Evolutionary conservation across 1,139 yeast species (phyloP).

Genomic region (Geotrichum macrosporum): DNA sequence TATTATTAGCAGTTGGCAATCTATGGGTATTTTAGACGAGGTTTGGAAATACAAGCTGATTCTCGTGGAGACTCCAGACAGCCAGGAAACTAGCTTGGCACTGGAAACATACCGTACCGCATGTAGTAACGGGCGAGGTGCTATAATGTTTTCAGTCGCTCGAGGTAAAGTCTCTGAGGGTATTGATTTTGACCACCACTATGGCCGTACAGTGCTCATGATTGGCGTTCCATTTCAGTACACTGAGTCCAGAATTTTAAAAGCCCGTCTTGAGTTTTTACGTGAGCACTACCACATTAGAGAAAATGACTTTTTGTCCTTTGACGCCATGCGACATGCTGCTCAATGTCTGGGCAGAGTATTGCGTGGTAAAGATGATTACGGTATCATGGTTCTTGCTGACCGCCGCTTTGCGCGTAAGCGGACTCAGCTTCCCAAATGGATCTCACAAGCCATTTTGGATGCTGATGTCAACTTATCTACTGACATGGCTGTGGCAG

Average conservation of each 20-base stretch:
- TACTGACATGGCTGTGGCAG: constrained; percentile 96
- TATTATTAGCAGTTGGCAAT: constrained; percentile 96
- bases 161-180: constrained; percentile 99
- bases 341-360: constrained; percentile 98
- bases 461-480: constrained; percentile 91
- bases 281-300: constrained; percentile 88
- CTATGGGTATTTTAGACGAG: constrained; percentile 95
- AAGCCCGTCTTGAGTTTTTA: constrained; percentile 88
- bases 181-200: constrained; percentile 97
- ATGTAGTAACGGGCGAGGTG: constrained; percentile 96
- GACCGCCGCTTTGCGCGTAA: constrained; percentile 88
- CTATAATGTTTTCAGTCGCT: constrained; percentile 91
- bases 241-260: constrained; percentile 91
- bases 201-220: constrained; percentile 96
- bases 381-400: constrained; percentile 97
- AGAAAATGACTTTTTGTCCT: constrained; percentile 90
- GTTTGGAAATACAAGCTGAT: constrained; percentile 97
- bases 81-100: constrained; percentile 95
- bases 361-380: constrained; percentile 94
- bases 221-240: constrained; percentile 99
- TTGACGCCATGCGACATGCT: constrained; percentile 99
- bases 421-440: constrained; percentile 83
- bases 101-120: constrained; percentile 94
- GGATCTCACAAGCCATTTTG: constrained; percentile 90
- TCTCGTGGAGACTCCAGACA: constrained; percentile 98